A percentile compares a stretch with the other conserved stretches of the same genome.
These are phyloP conservation scores for Zarea fungicola DNA, from an alignment of 2,329 filamentous ascomycete species.

Conservation along the genomic window DNA sequence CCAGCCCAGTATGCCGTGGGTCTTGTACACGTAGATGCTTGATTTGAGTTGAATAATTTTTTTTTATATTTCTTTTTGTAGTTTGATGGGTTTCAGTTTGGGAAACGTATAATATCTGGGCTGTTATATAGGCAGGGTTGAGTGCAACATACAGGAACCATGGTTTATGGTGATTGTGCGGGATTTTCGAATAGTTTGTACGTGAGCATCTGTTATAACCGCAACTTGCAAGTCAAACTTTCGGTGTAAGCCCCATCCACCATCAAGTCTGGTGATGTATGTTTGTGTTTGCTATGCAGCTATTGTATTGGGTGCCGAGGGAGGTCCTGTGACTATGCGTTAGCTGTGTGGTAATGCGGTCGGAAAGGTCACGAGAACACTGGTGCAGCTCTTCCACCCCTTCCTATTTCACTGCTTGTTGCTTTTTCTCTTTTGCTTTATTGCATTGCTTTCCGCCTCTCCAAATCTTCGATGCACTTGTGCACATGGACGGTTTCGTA, in stretches of 20 bases:
- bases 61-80: not conserved
- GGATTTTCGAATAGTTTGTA: too few species aligned
- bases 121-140: too few species aligned
- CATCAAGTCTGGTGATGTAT: not conserved
- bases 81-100: too few species aligned
- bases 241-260: too few species aligned
- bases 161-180: too few species aligned
- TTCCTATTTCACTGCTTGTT: not conserved
- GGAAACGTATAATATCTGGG: too few species aligned
- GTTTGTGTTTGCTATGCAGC: not conserved
- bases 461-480: slow-evolving; percentile 2
- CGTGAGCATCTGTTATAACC: too few species aligned
- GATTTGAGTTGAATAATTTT: not conserved
- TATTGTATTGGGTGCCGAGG: not conserved
- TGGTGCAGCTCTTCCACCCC: not conserved
- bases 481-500: slow-evolving; percentile 4
- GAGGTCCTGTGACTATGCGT: not conserved
- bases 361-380: not conserved
- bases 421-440: too few species aligned
- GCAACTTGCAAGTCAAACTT: too few species aligned
- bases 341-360: too few species aligned
- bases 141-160: too few species aligned
- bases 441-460: not conserved
- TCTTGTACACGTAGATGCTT: slow-evolving; percentile 5
- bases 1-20: not conserved